Conservation (phyloP, 2,329 filamentous ascomycete species). For the Ascochyta koolunga region DNA sequence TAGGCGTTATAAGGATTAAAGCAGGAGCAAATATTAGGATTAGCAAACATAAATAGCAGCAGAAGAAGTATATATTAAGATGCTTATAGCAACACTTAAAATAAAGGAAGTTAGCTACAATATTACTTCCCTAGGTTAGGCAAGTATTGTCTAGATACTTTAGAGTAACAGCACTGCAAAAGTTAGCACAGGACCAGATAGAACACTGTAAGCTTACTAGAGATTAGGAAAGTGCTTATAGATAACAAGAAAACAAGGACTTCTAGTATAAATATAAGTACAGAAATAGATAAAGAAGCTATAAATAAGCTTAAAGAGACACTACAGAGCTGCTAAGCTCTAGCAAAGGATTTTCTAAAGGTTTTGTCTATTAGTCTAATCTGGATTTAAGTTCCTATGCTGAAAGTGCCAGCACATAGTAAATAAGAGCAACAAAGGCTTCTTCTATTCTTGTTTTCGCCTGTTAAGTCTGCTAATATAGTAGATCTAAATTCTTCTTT, state of each 20-base stretch:
- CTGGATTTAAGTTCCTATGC: background rate
- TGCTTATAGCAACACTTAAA: background rate
- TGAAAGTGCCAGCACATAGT: background rate
- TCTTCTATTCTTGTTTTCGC: background rate
- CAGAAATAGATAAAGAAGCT: slow-evolving; percentile 11
- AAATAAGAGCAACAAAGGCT: too few relatives aligned
- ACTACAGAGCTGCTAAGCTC: slow-evolving; percentile 14
- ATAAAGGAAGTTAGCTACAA: background rate
- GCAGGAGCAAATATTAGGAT: slow-evolving; percentile 17
- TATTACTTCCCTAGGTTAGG: background rate
- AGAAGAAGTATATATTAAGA: slow-evolving; percentile 23
- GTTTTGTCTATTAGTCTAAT: slow-evolving; percentile 7
- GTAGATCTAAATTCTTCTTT: background rate
- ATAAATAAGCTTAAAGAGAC: slow-evolving; percentile 11
- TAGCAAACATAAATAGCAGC: slow-evolving; percentile 14
- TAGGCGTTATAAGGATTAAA: slow-evolving; percentile 15
- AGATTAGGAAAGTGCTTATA: slow-evolving; percentile 9
- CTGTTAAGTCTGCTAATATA: background rate
- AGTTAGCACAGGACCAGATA: background rate
- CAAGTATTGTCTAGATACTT: background rate
- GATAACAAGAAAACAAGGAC: slow-evolving; percentile 7
- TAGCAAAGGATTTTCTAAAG: slow-evolving; percentile 14
- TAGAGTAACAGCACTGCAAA: background rate
- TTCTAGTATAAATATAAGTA: slow-evolving; percentile 10
- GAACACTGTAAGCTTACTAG: background rate